phyloP scores from a whole-genome alignment of 352 stramenopile genomes.

The Pythium aristosporum region DNA sequence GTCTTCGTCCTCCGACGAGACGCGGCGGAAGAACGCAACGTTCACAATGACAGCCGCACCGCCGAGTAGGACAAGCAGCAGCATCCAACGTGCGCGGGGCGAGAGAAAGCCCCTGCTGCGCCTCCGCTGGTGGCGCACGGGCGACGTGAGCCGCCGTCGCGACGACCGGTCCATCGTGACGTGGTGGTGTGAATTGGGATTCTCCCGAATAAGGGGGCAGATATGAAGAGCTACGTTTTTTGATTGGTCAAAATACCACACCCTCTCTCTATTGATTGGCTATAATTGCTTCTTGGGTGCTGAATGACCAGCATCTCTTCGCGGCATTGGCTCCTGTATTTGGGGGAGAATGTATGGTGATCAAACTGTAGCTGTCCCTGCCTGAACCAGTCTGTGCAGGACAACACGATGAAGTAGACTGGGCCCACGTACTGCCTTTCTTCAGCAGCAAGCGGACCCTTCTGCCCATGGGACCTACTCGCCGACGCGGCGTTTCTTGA shows the following conservation, averaged over 20 bases:
- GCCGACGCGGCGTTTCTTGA: conserved; percentile 63
- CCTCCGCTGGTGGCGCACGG: background rate
- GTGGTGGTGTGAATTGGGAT: background rate
- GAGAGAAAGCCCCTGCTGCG: background rate
- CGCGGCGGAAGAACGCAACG: conserved; percentile 23
- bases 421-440: background rate
- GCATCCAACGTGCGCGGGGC: conserved; percentile 10
- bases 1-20: conserved; percentile 14
- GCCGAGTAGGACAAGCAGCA: conserved; percentile 4
- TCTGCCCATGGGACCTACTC: conserved; percentile 26
- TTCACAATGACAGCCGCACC: conserved; percentile 13
- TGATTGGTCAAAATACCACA: conserved; percentile 22
- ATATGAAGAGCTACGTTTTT: conserved; percentile 7
- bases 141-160: conserved; percentile 11
- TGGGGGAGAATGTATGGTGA: conserved; percentile 7
- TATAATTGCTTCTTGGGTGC: background rate
- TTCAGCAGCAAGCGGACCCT: background rate
- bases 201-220: background rate
- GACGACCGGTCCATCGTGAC: conserved; percentile 8
- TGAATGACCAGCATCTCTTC: background rate
- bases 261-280: background rate
- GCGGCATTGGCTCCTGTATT: background rate
- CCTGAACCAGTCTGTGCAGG: background rate
- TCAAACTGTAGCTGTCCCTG: background rate
- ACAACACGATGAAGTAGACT: background rate